Evolutionary conservation across 2,329 filamentous ascomycete species (phyloP).

Genomic region (Clonostachys byssicola): DNA sequence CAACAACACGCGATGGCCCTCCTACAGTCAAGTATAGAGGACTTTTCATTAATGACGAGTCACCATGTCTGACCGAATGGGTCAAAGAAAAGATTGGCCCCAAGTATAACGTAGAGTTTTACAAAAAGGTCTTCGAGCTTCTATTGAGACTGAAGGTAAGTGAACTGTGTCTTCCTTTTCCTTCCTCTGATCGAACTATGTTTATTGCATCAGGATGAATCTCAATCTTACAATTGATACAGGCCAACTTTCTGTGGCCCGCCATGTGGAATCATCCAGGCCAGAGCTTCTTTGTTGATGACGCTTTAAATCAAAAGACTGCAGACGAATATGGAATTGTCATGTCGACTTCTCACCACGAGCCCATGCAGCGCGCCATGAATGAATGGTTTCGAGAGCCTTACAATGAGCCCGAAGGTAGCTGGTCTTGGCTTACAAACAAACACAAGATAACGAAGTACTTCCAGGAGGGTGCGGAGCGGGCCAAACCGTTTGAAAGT

Average conservation of each 20-base stretch:
- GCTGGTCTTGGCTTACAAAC: constrained; percentile 55
- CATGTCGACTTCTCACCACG: constrained; percentile 57
- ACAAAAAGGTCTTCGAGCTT: constrained; percentile 65
- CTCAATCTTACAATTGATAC: neutral
- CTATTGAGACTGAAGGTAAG: constrained; percentile 58
- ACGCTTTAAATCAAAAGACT: constrained; percentile 60
- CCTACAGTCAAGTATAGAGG: constrained; percentile 65
- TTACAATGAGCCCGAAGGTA: constrained; percentile 28
- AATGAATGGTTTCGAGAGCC: constrained; percentile 25
- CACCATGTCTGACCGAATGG: constrained; percentile 65
- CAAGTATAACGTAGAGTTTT: constrained; percentile 47
- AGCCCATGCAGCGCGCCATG: constrained; percentile 56
- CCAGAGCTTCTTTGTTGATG: constrained; percentile 67
- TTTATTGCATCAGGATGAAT: no score
- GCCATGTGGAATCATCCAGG: constrained; percentile 50
- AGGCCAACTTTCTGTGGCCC: constrained; percentile 73
- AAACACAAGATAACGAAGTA: constrained; percentile 44
- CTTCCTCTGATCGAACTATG: neutral
- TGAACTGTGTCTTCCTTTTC: neutral
- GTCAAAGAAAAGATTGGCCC: constrained; percentile 35
- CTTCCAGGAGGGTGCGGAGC: constrained; percentile 46
- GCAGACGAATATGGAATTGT: constrained; percentile 61
- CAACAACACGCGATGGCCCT: constrained; percentile 50
- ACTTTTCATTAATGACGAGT: constrained; percentile 68
- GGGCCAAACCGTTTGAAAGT: constrained; percentile 47